Conservation (phyloP, 1,139 yeast genomes). For the Neolecta irregularis region DNA sequence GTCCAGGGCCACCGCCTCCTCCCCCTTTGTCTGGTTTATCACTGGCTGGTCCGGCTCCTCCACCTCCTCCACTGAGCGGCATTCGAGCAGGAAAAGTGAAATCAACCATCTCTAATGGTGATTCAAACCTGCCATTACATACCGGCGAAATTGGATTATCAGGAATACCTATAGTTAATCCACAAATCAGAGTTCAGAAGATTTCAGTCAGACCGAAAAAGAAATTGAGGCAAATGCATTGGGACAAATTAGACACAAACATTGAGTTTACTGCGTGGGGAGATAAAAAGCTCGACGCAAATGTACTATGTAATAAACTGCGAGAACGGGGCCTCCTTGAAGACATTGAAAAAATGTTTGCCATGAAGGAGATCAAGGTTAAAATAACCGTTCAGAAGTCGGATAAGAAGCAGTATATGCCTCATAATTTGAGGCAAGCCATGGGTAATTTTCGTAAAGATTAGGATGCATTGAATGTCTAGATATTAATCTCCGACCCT, state of each 20-base stretch:
- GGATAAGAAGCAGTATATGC: conserved; percentile 45
- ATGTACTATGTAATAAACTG: conserved; percentile 36
- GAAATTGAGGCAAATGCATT: conserved; percentile 80
- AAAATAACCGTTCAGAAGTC: conserved; percentile 24
- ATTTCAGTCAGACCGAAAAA: conserved; percentile 35
- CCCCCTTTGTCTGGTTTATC: conserved; percentile 19
- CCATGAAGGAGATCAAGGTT: conserved; percentile 39
- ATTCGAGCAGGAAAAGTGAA: no score
- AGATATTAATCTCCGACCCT: no score
- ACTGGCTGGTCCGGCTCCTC: conserved; percentile 16
- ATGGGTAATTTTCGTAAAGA: conserved; percentile 84
- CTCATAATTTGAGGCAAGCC: conserved; percentile 74
- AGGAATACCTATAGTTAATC: conserved; percentile 11
- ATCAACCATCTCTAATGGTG: neutral
- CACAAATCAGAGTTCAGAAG: conserved; percentile 7
- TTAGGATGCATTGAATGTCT: no score
- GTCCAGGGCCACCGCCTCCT: conserved; percentile 18
- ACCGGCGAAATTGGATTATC: conserved; percentile 12
- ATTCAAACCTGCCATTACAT: conserved; percentile 4
- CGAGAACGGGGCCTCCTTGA: conserved; percentile 56
- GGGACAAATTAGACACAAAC: conserved; percentile 56
- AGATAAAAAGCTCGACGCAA: conserved; percentile 32
- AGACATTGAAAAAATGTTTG: conserved; percentile 69
- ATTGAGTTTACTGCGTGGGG: conserved; percentile 74
- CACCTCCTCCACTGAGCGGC: conserved; percentile 17